Evolutionary conservation across 2,329 filamentous ascomycete species (phyloP), one percentile per base, ranked within the genome.

Genomic region (Colletotrichum sublineola): DNA sequence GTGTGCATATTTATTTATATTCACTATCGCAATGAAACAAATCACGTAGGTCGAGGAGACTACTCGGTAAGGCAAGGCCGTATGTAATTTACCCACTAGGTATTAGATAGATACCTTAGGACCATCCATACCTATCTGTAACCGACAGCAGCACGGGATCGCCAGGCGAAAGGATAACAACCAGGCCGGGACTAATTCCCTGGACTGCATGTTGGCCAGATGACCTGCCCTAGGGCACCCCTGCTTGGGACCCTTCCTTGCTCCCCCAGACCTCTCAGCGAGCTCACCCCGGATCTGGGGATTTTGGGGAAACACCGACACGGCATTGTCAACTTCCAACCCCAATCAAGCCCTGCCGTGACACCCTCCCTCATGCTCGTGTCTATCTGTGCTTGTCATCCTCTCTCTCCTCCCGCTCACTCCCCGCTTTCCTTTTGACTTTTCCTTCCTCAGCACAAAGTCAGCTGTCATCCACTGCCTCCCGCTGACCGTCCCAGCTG

Each of bases 201-300:
- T 61, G 29, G 42, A 42, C 58, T 61, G 38, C 29, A 36, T 31
- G 36, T n/a, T 29, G 60, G 33, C 46, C 60, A 64, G 50, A 44
- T 64, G 62, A 64, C 62, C 60, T 63, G 14, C 44, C n/a, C 44
- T 38, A 29, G 63, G 36, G 33, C 44, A 46, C 62, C 48, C n/a
- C 14, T 14, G 6, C 40, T 5, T 48, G 48, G 40, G 4, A 44
- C 14, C 42, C 42, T 5, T 9, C 42, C 33, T 24, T 1, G 24
- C 24, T 24, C 24, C 40, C 36, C 20, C 40, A 63, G 36, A 36
- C 40, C 44, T 44, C 24, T 63, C 36, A 57, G 44, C 48, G 57
- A 24, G 68, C 60, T 58, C 68, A 40, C 68, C 68, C 68, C 57
- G 48, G 58, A 68, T 68, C 58, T 60, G 57, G 68, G 52, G 65